Evolutionary conservation across 75 land plant genomes (phyloP).

Genomic region (Larix kaempferi): DNA sequence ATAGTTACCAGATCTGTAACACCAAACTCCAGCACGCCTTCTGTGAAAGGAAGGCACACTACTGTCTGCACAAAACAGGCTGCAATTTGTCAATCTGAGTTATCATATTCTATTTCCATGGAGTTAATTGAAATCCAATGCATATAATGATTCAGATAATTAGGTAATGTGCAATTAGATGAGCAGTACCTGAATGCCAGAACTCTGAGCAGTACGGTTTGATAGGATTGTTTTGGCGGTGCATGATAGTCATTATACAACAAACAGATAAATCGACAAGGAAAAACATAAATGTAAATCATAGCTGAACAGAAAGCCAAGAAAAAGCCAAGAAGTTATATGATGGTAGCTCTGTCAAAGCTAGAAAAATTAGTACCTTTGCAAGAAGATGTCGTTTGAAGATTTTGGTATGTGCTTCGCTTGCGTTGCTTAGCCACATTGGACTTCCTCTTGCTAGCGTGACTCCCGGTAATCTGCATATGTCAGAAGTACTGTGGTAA

Average conservation of each 20-base stretch:
- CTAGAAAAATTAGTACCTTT: background rate
- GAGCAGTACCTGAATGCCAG: background rate
- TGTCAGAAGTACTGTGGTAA: background rate
- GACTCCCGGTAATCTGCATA: background rate
- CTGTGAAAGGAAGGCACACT: too few relatives aligned
- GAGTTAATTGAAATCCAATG: too few relatives aligned
- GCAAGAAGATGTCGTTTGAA: conserved; percentile 5
- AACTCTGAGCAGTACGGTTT: background rate
- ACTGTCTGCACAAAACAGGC: too few relatives aligned
- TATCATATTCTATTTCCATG: too few relatives aligned
- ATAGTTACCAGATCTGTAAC: too few relatives aligned
- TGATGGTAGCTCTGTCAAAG: background rate
- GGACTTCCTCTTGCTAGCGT: background rate
- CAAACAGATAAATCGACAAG: too few relatives aligned
- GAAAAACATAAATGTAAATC: too few relatives aligned
- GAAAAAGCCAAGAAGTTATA: background rate
- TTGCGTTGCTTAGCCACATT: background rate
- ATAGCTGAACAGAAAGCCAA: background rate
- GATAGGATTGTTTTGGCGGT: background rate
- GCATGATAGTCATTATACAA: too few relatives aligned
- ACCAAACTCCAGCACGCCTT: too few relatives aligned
- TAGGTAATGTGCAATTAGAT: too few relatives aligned
- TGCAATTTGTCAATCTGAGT: too few relatives aligned
- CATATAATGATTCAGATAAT: too few relatives aligned
- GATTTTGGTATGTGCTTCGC: background rate